Conservation (phyloP, 345 rosid genomes). For the Alliaria petiolata region DNA sequence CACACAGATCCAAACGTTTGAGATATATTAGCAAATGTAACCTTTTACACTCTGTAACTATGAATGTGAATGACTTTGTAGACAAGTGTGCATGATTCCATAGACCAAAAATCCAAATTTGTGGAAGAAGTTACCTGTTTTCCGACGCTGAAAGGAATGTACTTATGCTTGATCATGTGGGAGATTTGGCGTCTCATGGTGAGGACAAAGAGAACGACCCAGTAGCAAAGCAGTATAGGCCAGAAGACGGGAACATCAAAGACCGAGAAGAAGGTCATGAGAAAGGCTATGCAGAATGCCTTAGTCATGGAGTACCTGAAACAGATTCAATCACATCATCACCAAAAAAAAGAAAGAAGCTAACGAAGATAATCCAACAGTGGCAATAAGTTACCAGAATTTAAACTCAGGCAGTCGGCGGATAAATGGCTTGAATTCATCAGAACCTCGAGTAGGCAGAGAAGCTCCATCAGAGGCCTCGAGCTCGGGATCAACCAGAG, state of each 20-base stretch:
- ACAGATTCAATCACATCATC: background rate
- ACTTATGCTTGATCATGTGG: slow-evolving; percentile 72
- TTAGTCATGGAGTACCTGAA: slow-evolving; percentile 68
- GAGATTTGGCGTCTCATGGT: slow-evolving; percentile 70
- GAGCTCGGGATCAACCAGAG: slow-evolving; percentile 82
- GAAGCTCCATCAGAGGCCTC: slow-evolving; percentile 67
- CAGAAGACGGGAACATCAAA: slow-evolving; percentile 80
- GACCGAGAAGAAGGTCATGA: slow-evolving; percentile 67
- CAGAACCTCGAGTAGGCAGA: slow-evolving; percentile 89
- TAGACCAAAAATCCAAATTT: background rate
- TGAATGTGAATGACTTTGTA: background rate
- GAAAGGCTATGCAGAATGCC: slow-evolving; percentile 58
- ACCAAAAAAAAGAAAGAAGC: background rate
- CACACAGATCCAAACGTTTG: background rate
- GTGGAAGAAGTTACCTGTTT: slow-evolving; percentile 47
- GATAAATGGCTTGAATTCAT: slow-evolving; percentile 94
- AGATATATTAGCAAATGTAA: background rate
- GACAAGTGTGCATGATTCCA: background rate
- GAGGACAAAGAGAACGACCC: slow-evolving; percentile 62
- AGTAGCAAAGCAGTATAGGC: slow-evolving; percentile 64
- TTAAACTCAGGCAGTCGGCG: slow-evolving; percentile 96
- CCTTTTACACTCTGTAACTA: background rate
- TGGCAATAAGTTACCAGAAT: slow-evolving; percentile 53
- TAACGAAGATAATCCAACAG: background rate
- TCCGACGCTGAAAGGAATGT: slow-evolving; percentile 57